Percentiles rank a stretch among this genome's conserved stretches.
These are phyloP conservation scores for Penicillium bovifimosum DNA, from an alignment of 495 filamentous ascomycete species.

Conservation along the genomic window DNA sequence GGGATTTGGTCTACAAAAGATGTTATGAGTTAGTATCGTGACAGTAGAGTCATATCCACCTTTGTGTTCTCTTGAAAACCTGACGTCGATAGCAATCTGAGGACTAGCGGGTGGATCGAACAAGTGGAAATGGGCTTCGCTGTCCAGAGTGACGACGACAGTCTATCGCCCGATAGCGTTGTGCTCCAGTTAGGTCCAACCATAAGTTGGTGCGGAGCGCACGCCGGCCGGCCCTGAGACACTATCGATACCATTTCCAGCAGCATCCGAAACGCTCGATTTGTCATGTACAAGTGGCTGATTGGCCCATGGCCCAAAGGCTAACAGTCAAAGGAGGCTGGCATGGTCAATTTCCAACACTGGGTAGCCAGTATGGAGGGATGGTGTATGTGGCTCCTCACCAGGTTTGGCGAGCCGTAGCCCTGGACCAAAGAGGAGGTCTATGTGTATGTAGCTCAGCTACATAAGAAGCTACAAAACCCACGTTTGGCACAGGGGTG, in stretches of 20 bases:
- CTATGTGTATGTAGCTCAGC: constrained; percentile 8
- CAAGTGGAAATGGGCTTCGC: constrained; percentile 39
- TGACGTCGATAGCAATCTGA: no score
- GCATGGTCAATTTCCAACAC: constrained; percentile 4
- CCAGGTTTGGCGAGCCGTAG: constrained; percentile 2
- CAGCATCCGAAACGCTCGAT: constrained; percentile 26
- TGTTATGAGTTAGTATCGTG: constrained; percentile 18
- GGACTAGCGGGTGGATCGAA: constrained; percentile 53
- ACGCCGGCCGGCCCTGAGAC: neutral
- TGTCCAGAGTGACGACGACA: constrained; percentile 38
- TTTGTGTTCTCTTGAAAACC: no score
- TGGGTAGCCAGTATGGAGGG: constrained; percentile 19
- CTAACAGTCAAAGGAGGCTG: constrained; percentile 10
- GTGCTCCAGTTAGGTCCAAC: constrained; percentile 14
- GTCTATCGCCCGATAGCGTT: constrained; percentile 22
- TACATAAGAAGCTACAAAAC: constrained; percentile 6
- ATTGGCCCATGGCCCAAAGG: constrained; percentile 19
- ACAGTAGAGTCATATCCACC: no score
- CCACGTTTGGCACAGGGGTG: no score
- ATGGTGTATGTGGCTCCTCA: constrained; percentile 7
- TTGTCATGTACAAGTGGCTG: constrained; percentile 15
- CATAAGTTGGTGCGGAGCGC: constrained; percentile 4
- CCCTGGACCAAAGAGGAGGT: constrained; percentile 13
- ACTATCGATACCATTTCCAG: constrained; percentile 8
- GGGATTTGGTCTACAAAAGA: constrained; percentile 23